Percentiles rank a stretch among this genome's conserved stretches.
Evolutionary conservation across 2,329 filamentous ascomycete species (phyloP).

Genomic region (Colletotrichum graminicola): DNA sequence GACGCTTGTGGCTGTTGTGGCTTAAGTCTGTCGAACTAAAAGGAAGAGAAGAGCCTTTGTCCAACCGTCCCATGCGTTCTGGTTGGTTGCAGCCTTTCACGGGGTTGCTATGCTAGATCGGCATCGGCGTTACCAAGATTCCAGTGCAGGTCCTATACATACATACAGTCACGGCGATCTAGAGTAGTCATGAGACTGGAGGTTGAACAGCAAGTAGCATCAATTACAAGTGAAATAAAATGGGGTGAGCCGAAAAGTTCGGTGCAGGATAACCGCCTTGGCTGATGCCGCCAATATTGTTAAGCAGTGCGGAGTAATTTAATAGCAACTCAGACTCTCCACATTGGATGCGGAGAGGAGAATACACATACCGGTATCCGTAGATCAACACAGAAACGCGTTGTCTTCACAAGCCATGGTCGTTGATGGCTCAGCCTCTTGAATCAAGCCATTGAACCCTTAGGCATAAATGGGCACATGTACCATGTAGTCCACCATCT

Average conservation of each 20-base stretch:
- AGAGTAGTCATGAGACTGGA: not conserved
- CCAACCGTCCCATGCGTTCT: not conserved
- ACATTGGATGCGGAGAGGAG: not conserved
- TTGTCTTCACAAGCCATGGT: not conserved
- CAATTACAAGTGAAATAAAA: conserved; percentile 3
- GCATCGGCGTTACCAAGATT: not conserved
- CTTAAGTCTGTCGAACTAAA: not conserved
- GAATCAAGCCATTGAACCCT: not conserved
- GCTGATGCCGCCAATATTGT: not conserved
- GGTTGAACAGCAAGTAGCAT: not conserved
- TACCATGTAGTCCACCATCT: not conserved
- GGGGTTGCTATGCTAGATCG: not conserved
- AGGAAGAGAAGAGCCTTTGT: not conserved
- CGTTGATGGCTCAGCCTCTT: not conserved
- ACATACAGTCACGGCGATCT: no score
- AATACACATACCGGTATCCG: no score
- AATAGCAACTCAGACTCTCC: not conserved
- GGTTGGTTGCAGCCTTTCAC: not conserved
- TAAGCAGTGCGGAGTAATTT: no score
- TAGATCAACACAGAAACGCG: no score
- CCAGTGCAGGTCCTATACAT: not conserved
- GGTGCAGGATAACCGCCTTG: not conserved
- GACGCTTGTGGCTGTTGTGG: conserved; percentile 1
- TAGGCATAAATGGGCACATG: not conserved
- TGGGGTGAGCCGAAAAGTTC: not conserved